Evolutionary conservation across 2,329 filamentous ascomycete species (phyloP), one percentile per base, ranked within the genome.

Genomic region (Neopestalotiopsis rosae): DNA sequence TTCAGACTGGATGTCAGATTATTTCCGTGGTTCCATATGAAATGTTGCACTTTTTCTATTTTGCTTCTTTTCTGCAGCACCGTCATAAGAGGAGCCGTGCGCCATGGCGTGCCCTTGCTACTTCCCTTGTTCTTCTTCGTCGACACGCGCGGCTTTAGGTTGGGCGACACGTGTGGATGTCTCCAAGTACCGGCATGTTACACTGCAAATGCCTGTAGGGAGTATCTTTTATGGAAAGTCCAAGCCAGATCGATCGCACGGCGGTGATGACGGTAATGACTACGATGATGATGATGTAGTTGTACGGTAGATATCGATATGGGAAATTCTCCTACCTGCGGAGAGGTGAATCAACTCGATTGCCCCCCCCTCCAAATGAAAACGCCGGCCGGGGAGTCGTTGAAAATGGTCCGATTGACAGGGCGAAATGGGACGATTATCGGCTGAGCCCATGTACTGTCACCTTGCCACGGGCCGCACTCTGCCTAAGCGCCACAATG

Each of bases 391-490:
- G 45, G 45, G 45, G 45, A 20, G 57, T 34, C 57, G 24, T 30
- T 64, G 32, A 45, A 13, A 32, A 64, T 64, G 38, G 42, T 34
- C 61, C 34, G 38, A 64, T 52, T 45, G 20, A 45, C 38, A 52
- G 61, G 45, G 38, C 28, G 20, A 64, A 52, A 64, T 64, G 61
- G 61, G 17, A 64, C 61, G 34, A 64, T 49, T 28, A 49, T 64
- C 61, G 61, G 20, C 61, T 34, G 61, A 64, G 61, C 34, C 61
- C n/a, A 24, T 24, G 61, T 32, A 49, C 61, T 52, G 61, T 52
- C 61, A 49, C 38, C 24, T 52, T 34, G n/a, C 61, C 61, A 64
- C 61, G 61, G 61, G 61, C 61, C 61, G 61, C 61, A 34, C 59
- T 34, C 59, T 34, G 59, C 59, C 59, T 61, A 61, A 61, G 59